Conservation (phyloP, 1,284 basidiomycete species). For the Trametes versicolor region DNA sequence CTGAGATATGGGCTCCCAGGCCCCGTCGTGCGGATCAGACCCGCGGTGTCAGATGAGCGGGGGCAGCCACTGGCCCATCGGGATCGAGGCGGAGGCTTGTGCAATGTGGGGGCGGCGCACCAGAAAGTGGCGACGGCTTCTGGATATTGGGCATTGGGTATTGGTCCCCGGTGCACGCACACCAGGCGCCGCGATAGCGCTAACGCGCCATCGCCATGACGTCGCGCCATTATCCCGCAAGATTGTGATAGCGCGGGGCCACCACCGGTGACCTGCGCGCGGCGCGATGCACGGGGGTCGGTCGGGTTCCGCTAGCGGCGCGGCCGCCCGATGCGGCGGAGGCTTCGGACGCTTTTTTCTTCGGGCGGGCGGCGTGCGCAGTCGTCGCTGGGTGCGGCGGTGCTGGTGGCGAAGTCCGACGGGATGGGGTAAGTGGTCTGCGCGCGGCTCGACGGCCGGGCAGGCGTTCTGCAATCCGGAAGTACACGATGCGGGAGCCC, state of each 20-base stretch:
- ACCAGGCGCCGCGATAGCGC: not conserved
- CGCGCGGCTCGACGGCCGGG: no score
- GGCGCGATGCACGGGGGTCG: no score
- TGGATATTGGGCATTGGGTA: no score
- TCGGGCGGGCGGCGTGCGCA: slow-evolving; percentile 1
- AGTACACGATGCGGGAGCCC: not conserved
- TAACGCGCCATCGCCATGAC: slow-evolving; percentile 1
- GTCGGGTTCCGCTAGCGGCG: not conserved
- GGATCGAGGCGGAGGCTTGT: no score
- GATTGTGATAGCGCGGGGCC: slow-evolving; percentile 1
- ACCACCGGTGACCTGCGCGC: not conserved
- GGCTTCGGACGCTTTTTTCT: slow-evolving; percentile 4
- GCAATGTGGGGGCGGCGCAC: no score
- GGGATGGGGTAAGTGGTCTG: no score
- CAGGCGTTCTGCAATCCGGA: not conserved
- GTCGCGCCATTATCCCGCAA: slow-evolving; percentile 5
- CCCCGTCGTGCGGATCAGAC: slow-evolving; percentile 5
- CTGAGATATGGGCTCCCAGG: not conserved
- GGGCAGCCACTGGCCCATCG: not conserved
- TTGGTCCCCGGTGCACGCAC: not conserved
- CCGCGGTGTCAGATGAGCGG: slow-evolving; percentile 19
- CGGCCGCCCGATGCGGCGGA: not conserved
- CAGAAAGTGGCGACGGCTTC: no score
- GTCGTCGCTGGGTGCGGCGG: no score
- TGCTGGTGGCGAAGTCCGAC: no score